phyloP scores from a whole-genome alignment of 768 basidiomycete genomes.

The Termitomyces titanicus region DNA sequence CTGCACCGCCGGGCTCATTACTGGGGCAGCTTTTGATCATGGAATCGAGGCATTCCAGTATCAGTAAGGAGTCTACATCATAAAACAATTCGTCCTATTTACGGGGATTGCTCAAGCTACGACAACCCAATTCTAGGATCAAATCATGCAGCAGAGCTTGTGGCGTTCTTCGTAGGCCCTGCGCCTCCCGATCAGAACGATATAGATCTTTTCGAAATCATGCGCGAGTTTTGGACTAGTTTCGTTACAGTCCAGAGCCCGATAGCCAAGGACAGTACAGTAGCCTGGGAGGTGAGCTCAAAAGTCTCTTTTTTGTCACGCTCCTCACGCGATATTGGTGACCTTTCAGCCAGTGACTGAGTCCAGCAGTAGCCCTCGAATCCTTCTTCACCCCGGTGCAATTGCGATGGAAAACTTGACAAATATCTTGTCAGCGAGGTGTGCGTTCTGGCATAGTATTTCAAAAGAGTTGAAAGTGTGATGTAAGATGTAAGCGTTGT shows the following conservation, averaged over 20 bases:
- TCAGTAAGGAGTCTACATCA: slow-evolving; percentile 22
- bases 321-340: not conserved
- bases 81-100: not conserved
- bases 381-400: slow-evolving; percentile 25
- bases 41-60: slow-evolving; percentile 29
- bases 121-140: slow-evolving; percentile 38
- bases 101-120: slow-evolving; percentile 23
- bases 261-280: slow-evolving; percentile 11
- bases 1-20: slow-evolving; percentile 34
- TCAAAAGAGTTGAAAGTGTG: slow-evolving; percentile 18
- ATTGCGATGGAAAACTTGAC: slow-evolving; percentile 22
- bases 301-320: not conserved
- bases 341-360: slow-evolving; percentile 15
- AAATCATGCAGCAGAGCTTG: slow-evolving; percentile 31
- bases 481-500: not conserved
- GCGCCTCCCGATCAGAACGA: slow-evolving; percentile 23
- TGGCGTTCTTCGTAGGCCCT: slow-evolving; percentile 30
- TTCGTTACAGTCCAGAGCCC: slow-evolving; percentile 32
- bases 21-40: slow-evolving; percentile 19
- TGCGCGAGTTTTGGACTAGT: slow-evolving; percentile 37
- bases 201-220: slow-evolving; percentile 27
- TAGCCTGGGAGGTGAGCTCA: slow-evolving; percentile 26
- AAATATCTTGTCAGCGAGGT: slow-evolving; percentile 17
- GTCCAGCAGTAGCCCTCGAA: slow-evolving; percentile 22
- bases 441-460: slow-evolving; percentile 28